These are phyloP conservation scores for Kurtzmaniella quercitrusa DNA, from an alignment of 1,139 yeast species.

Conservation along the genomic window DNA sequence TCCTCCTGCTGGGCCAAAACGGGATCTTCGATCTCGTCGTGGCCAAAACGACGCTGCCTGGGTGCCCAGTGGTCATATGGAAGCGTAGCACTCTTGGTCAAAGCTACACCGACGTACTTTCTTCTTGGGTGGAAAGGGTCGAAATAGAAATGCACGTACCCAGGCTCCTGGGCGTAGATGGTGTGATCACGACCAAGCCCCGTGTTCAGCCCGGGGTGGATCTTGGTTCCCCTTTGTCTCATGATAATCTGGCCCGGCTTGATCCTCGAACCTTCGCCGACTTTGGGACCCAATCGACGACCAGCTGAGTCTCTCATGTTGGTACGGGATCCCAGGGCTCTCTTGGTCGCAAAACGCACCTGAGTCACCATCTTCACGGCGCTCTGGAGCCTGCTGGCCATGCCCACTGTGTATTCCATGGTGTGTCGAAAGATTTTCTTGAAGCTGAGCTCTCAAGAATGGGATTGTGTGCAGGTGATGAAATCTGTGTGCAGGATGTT, in stretches of 20 bases:
- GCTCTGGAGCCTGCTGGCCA: neutral
- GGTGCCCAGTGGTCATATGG: conserved; percentile 93
- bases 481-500: no score
- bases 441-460: no score
- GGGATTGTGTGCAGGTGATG: conserved; percentile 1
- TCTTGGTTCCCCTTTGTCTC: conserved; percentile 96
- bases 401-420: neutral
- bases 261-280: conserved; percentile 63
- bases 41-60: conserved; percentile 80
- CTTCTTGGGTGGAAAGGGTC: conserved; percentile 98
- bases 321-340: conserved; percentile 90
- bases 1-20: conserved; percentile 54
- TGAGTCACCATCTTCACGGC: conserved; percentile 25
- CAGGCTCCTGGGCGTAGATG: conserved; percentile 86
- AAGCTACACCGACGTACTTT: conserved; percentile 84
- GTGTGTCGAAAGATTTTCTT: neutral
- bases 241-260: conserved; percentile 84
- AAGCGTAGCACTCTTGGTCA: conserved; percentile 55
- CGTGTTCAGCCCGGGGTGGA: conserved; percentile 91
- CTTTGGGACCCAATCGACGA: conserved; percentile 89
- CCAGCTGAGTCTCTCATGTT: conserved; percentile 95
- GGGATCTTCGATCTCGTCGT: conserved; percentile 47
- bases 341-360: conserved; percentile 88
- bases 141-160: conserved; percentile 81
- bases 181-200: conserved; percentile 95